Conservation (phyloP, 495 filamentous ascomycete species). For the Penicillium coprophilum region DNA sequence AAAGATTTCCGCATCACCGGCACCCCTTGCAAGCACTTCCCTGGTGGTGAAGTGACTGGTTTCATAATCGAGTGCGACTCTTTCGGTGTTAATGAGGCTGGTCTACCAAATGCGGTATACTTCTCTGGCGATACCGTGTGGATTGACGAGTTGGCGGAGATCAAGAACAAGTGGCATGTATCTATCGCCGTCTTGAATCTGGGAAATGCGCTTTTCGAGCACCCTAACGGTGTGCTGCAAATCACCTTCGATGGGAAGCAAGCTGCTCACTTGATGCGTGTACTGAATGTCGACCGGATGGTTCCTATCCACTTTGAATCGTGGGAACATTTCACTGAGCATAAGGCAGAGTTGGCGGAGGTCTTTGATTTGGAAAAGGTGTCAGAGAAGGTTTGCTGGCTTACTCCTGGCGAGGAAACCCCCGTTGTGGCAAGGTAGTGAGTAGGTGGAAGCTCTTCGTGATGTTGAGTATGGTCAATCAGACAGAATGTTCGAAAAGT, state of each 20-base stretch:
- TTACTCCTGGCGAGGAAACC: conserved; percentile 13
- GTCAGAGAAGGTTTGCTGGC: conserved; percentile 32
- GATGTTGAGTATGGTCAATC: neutral
- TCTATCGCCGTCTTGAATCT: conserved; percentile 31
- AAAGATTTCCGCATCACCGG: conserved; percentile 34
- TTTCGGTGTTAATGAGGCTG: conserved; percentile 41
- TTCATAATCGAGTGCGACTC: conserved; percentile 43
- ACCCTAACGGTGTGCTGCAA: conserved; percentile 33
- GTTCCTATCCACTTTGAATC: conserved; percentile 55
- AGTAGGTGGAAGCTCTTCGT: neutral
- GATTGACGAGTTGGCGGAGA: conserved; percentile 40
- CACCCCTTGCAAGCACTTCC: conserved; percentile 48
- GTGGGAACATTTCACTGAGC: conserved; percentile 51
- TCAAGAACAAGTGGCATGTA: conserved; percentile 25
- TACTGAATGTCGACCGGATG: conserved; percentile 44
- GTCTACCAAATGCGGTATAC: conserved; percentile 52
- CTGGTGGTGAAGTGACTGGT: conserved; percentile 48
- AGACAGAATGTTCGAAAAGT: neutral
- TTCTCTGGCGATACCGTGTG: conserved; percentile 58
- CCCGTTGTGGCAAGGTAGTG: neutral
- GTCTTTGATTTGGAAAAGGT: conserved; percentile 27
- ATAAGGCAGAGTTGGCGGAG: conserved; percentile 18
- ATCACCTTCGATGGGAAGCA: conserved; percentile 54
- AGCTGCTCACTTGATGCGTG: conserved; percentile 40
- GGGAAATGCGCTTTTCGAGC: conserved; percentile 27